Conservation (phyloP, 2,329 filamentous ascomycete genomes). For the Cladosporium austrohemisphaericum region DNA sequence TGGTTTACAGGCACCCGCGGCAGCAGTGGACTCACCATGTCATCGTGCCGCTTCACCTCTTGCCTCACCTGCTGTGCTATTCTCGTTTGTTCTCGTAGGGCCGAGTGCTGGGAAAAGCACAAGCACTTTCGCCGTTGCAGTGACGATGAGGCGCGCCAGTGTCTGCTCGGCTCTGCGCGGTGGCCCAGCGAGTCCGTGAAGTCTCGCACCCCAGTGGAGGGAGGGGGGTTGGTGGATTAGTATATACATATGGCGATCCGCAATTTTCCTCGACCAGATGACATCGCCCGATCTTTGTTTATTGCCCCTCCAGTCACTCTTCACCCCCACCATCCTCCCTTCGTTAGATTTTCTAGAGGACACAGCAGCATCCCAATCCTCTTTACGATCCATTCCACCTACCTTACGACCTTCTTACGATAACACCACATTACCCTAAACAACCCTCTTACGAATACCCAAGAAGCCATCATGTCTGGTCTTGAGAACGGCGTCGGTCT, state of each 20-base stretch:
- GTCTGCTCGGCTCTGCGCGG: background rate
- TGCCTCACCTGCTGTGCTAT: background rate
- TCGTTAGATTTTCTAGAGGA: constrained; percentile 1
- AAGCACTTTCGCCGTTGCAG: background rate
- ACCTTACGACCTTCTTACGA: constrained; percentile 17
- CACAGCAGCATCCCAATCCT: constrained; percentile 1
- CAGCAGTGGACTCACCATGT: constrained; percentile 10
- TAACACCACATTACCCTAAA: too few relatives aligned
- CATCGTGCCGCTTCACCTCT: constrained; percentile 10
- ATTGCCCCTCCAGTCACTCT: constrained; percentile 6
- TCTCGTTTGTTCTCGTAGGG: constrained; percentile 14
- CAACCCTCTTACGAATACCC: background rate
- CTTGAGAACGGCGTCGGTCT: constrained; percentile 53
- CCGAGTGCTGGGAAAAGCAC: constrained; percentile 3
- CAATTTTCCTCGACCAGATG: constrained; percentile 8
- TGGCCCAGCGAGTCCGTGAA: constrained; percentile 12
- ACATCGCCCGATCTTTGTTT: constrained; percentile 16
- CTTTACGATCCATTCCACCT: constrained; percentile 10
- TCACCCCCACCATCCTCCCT: background rate
- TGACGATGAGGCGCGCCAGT: constrained; percentile 11
- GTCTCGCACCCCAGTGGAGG: constrained; percentile 1
- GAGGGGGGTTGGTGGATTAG: background rate
- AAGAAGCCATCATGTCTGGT: constrained; percentile 52
- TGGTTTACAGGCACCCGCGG: background rate
- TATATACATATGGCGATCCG: constrained; percentile 15